A percentile compares a stretch with the other conserved stretches of the same genome.
phyloP scores from a whole-genome alignment of 2,329 filamentous ascomycete genomes.

The Aspergillus brunneoviolaceus region DNA sequence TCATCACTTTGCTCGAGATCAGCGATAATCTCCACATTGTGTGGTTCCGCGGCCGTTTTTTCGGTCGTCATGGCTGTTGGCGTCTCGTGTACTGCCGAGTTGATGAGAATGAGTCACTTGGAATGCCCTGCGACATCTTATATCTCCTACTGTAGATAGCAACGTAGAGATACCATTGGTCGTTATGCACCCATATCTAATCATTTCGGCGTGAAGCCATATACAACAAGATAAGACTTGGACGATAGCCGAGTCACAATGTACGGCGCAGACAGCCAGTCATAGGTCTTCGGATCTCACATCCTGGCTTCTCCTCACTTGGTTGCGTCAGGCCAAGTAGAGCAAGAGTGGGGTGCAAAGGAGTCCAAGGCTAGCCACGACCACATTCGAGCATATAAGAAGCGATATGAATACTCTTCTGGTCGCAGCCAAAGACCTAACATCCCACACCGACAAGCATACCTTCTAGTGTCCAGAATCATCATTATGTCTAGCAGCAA shows the following conservation, averaged over 20 bases:
- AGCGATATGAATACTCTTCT: neutral
- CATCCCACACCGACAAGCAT: neutral
- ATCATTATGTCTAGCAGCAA: slow-evolving; percentile 13
- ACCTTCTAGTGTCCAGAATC: neutral
- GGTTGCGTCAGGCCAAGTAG: neutral
- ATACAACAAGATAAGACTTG: slow-evolving; percentile 1
- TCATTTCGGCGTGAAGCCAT: neutral
- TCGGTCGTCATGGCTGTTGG: neutral
- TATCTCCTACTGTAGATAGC: neutral
- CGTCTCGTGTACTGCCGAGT: neutral
- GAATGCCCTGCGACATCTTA: neutral
- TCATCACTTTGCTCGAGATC: slow-evolving; percentile 1
- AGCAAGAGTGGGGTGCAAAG: slow-evolving; percentile 6
- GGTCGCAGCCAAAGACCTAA: neutral
- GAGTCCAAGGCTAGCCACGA: neutral
- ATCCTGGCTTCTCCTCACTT: neutral
- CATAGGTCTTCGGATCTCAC: neutral
- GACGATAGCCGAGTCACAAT: neutral
- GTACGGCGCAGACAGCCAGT: slow-evolving; percentile 1
- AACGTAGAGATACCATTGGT: neutral
- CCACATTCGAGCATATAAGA: neutral
- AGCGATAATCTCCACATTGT: neutral
- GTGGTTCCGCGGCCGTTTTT: neutral
- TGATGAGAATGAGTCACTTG: neutral
- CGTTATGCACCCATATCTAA: neutral